phyloP scores from a whole-genome alignment of 768 basidiomycete genomes.

The Royoungia palumana region DNA sequence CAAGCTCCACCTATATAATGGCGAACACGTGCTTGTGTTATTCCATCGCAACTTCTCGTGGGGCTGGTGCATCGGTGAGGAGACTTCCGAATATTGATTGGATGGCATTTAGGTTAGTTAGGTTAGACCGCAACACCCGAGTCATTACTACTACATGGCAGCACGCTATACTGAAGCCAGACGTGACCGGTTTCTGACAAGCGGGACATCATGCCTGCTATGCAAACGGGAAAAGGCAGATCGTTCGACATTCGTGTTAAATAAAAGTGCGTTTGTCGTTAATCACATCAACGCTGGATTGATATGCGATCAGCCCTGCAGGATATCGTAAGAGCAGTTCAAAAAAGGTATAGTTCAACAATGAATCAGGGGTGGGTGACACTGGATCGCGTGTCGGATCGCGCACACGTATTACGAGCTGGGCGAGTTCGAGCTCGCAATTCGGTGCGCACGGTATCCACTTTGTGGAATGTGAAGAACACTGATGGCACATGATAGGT shows the following conservation, averaged over 20 bases:
- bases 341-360: constrained; percentile 66
- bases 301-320: constrained; percentile 65
- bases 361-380: constrained; percentile 74
- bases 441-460: constrained; percentile 51
- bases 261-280: constrained; percentile 49
- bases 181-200: constrained; percentile 59
- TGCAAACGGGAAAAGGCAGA: constrained; percentile 88
- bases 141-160: constrained; percentile 84
- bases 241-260: constrained; percentile 83
- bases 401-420: constrained; percentile 81
- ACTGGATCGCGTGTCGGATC: constrained; percentile 86
- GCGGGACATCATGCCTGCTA: constrained; percentile 56
- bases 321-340: constrained; percentile 90
- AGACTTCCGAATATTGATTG: no score
- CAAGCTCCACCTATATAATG: no score
- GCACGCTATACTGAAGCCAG: constrained; percentile 82
- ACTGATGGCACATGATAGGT: constrained; percentile 36
- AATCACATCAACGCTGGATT: background rate
- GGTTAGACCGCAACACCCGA: constrained; percentile 87
- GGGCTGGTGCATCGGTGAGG: no score
- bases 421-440: constrained; percentile 82
- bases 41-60: no score
- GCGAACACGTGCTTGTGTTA: no score
- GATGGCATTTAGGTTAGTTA: no score
- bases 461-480: background rate